phyloP scores from a whole-genome alignment of 805 yeast genomes.

The Kurtzmaniella fragi region DNA sequence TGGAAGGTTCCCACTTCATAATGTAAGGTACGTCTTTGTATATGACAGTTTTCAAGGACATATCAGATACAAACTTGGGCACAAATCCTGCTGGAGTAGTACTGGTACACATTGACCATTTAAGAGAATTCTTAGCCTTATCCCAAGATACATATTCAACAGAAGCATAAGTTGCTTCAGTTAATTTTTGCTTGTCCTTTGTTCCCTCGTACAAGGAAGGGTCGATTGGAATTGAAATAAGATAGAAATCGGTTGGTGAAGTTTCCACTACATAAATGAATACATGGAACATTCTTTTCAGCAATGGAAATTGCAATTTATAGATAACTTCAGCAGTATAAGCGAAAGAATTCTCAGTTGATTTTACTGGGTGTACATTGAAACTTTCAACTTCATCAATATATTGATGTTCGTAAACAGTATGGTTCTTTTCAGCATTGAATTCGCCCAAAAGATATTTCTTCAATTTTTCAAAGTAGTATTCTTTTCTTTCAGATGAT shows the following conservation, averaged over 20 bases:
- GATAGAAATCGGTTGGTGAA: conserved; percentile 17
- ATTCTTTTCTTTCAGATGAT: background rate
- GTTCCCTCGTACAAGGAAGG: conserved; percentile 18
- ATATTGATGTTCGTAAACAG: conserved; percentile 31
- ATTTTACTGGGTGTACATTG: conserved; percentile 14
- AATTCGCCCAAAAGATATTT: conserved; percentile 5
- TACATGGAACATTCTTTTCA: conserved; percentile 31
- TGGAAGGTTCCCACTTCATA: conserved; percentile 19
- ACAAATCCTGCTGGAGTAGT: conserved; percentile 37
- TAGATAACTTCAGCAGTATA: conserved; percentile 30
- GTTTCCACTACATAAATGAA: conserved; percentile 23
- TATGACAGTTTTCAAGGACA: conserved; percentile 27
- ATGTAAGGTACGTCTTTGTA: conserved; percentile 39
- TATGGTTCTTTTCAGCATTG: conserved; percentile 21
- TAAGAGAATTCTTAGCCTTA: conserved; percentile 12
- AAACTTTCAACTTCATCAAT: conserved; percentile 27
- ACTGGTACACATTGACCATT: conserved; percentile 37
- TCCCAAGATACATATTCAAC: conserved; percentile 25
- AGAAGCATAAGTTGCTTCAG: conserved; percentile 28
- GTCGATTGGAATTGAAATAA: conserved; percentile 28
- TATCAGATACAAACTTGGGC: conserved; percentile 30
- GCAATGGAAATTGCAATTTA: conserved; percentile 32
- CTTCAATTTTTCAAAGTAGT: conserved; percentile 4
- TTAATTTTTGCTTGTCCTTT: background rate
- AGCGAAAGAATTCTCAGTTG: conserved; percentile 12